Percentiles rank a stretch among this genome's conserved stretches.
These are phyloP conservation scores for Thelonectria blattea DNA, from an alignment of 2,329 filamentous ascomycete genomes.

Conservation along the genomic window DNA sequence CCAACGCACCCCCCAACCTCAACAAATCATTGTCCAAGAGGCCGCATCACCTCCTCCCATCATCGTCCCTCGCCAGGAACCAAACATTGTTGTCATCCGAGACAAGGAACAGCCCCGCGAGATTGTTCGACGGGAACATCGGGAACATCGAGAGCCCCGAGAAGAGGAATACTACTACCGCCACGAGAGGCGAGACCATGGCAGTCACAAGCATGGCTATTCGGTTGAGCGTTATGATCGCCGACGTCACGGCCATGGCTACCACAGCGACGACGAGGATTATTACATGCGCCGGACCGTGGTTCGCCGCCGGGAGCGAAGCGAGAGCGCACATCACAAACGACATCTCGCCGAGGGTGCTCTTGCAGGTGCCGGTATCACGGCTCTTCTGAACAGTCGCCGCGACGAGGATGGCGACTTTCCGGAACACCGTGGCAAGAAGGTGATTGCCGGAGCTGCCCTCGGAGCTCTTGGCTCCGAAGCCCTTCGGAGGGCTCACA, in stretches of 20 bases:
- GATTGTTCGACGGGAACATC: constrained; percentile 44
- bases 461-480: constrained; percentile 68
- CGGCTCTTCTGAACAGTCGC: constrained; percentile 63
- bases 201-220: constrained; percentile 43
- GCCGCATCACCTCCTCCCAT: constrained; percentile 59
- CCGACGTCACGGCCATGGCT: constrained; percentile 48
- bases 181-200: constrained; percentile 52
- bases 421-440: constrained; percentile 59
- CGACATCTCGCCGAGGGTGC: constrained; percentile 69
- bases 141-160: constrained; percentile 44
- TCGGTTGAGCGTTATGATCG: constrained; percentile 47
- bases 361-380: constrained; percentile 66
- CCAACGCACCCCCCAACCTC: constrained; percentile 59
- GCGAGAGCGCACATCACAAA: constrained; percentile 59
- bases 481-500: constrained; percentile 64
- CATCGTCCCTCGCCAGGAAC: constrained; percentile 54
- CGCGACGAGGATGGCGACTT: constrained; percentile 58
- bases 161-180: constrained; percentile 61
- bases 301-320: constrained; percentile 58
- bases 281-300: constrained; percentile 54
- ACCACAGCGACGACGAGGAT: constrained; percentile 55
- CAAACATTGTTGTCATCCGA: constrained; percentile 51
- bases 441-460: constrained; percentile 66
- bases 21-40: constrained; percentile 67
- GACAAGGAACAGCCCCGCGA: constrained; percentile 50